Evolutionary conservation across 202 grass and related monocot species (phyloP), one percentile per base, ranked within the genome.

Genomic region (Carex sylvatica): DNA sequence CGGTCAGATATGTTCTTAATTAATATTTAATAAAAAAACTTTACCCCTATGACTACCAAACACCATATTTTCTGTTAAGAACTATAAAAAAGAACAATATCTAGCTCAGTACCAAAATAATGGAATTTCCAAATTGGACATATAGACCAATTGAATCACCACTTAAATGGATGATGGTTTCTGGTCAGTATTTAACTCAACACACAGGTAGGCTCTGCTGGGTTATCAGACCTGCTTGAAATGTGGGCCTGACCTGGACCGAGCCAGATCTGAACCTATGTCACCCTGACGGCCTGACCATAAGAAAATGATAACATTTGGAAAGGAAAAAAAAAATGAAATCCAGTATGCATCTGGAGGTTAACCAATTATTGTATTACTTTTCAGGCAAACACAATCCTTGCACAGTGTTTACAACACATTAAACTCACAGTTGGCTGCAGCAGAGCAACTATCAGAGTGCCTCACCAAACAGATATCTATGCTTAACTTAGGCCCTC

Each of bases 391-490:
- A 76, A 87, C 74, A 70, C 92, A 95, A 68, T 87, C 92, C 80
- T 88, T 89, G 72, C 68, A 92, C 78, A 98, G 95, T 64, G 92
- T 95, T 55, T 95, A 90, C 83, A 98, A 89, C 82, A 92, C 92
- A 79, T 77, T 95, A 83, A 98, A 98, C 74, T 95, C 91, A 0
- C 95, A 98, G 86, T 90, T 98, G 81, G 91, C 90, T 70, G 89
- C 89, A 79, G 95, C 95, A 19, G 95, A 98, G 62, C 90, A 95
- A 87, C 84, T 98, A 40, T 95, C 95, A 87, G 90, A 95, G 70
- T 88, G 84, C 86, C 90, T 98, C 67, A 83, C 91, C 54, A 98
- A 89, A 69, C 95, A 98, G 86, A 91, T 98, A 87, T 80, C 89
- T 80, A 80, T 24, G 55, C 86, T 98, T 80, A 91, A 93, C 83